phyloP scores from a whole-genome alignment of 2,329 filamentous ascomycete species.

The Botrytis porri region DNA sequence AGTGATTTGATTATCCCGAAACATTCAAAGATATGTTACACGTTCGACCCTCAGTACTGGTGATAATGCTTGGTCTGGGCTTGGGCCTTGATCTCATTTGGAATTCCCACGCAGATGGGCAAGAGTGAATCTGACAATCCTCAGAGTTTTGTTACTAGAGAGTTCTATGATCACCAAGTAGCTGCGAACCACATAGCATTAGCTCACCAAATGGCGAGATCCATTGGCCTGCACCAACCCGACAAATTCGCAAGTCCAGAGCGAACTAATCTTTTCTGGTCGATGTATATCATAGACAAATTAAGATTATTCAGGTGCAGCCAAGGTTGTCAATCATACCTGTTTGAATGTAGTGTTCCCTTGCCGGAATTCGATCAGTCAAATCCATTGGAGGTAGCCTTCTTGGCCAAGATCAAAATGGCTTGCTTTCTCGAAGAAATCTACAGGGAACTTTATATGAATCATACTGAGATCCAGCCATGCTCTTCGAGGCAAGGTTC shows the following conservation, averaged over 20 bases:
- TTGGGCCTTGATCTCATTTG: not conserved
- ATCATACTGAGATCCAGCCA: not conserved
- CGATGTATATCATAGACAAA: not conserved
- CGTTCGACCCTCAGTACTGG: not conserved
- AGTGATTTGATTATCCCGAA: not conserved
- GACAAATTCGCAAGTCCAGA: not conserved
- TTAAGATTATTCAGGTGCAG: not conserved
- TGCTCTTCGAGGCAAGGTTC: not conserved
- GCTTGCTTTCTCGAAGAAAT: not conserved
- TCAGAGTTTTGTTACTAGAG: not conserved
- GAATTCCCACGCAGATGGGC: not conserved
- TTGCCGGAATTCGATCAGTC: not conserved
- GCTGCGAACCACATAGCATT: not conserved
- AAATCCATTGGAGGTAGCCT: not conserved
- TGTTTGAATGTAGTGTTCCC: not conserved
- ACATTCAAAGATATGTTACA: not conserved
- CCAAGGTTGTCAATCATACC: not conserved
- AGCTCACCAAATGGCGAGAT: not conserved
- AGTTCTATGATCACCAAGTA: not conserved
- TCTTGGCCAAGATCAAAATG: not conserved
- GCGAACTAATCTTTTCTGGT: not conserved
- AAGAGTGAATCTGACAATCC: not conserved
- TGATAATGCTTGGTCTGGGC: not conserved
- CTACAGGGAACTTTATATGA: not conserved
- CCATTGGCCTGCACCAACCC: slow-evolving; percentile 1